A percentile compares a stretch with the other conserved stretches of the same genome.
phyloP scores from a whole-genome alignment of 352 stramenopile genomes.

The Phytophthora gonapodyides region DNA sequence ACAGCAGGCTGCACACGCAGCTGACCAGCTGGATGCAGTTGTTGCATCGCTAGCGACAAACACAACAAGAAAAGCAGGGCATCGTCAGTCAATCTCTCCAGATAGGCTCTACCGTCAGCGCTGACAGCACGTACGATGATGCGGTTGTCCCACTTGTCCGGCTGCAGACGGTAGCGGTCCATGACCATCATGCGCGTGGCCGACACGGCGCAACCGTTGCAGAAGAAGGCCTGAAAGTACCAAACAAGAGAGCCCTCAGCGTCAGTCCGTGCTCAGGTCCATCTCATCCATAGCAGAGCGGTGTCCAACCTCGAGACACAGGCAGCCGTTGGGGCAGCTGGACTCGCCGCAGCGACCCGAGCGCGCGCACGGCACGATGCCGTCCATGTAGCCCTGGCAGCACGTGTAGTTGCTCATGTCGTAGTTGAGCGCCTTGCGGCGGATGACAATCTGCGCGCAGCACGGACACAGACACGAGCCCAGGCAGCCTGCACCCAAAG shows the following conservation, averaged over 20 bases:
- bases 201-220: conserved; percentile 90
- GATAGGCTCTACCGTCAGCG: background rate
- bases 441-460: conserved; percentile 91
- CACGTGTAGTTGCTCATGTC: conserved; percentile 94
- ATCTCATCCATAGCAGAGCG: background rate
- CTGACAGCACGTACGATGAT: conserved; percentile 75
- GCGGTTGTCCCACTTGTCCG: conserved; percentile 94
- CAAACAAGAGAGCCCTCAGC: background rate
- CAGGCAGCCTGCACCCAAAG: conserved; percentile 49
- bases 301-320: conserved; percentile 84
- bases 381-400: conserved; percentile 94
- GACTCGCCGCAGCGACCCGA: conserved; percentile 87
- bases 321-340: conserved; percentile 86
- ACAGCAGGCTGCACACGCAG: conserved; percentile 77
- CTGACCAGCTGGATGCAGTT: conserved; percentile 91
- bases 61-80: conserved; percentile 1
- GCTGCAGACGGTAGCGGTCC: conserved; percentile 87
- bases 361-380: conserved; percentile 85
- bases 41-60: conserved; percentile 79
- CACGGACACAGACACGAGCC: conserved; percentile 83
- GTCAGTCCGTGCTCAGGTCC: background rate
- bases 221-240: conserved; percentile 64
- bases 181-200: conserved; percentile 92
- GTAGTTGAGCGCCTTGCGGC: conserved; percentile 90
- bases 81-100: background rate